A percentile compares a stretch with the other conserved stretches of the same genome.
phyloP scores from a whole-genome alignment of 164 flowering plant genomes.

The Euptelea pleiosperma region DNA sequence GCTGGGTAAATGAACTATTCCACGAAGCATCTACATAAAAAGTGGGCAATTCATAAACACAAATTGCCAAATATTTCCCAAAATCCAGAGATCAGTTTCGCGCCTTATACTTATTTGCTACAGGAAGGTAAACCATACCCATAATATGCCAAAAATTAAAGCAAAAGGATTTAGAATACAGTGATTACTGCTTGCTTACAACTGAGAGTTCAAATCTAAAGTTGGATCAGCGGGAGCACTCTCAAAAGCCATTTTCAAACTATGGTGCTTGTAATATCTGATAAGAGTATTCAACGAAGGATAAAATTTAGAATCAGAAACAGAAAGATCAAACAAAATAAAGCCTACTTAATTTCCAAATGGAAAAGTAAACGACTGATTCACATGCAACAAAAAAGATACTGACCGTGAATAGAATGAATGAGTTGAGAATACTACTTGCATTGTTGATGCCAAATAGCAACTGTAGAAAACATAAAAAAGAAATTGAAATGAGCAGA shows the following conservation, averaged over 20 bases:
- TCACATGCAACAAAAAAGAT: not conserved
- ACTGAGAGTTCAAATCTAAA: constrained; percentile 82
- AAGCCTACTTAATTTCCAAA: not conserved
- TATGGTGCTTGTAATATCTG: constrained; percentile 64
- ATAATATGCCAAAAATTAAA: constrained; percentile 1
- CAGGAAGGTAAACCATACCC: too few relatives aligned
- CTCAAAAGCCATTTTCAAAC: constrained; percentile 68
- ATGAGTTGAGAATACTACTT: constrained; percentile 75
- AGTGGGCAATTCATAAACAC: too few relatives aligned
- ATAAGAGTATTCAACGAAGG: constrained; percentile 3
- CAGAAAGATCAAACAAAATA: not conserved
- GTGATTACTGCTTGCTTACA: constrained; percentile 55
- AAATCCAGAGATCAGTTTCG: too few relatives aligned
- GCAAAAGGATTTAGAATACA: not conserved
- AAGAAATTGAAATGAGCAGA: constrained; percentile 1
- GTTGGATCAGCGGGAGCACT: constrained; percentile 96
- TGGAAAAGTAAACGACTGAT: not conserved
- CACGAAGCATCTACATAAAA: too few relatives aligned
- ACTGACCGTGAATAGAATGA: constrained; percentile 70
- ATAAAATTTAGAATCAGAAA: constrained; percentile 10
- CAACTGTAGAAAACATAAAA: constrained; percentile 52
- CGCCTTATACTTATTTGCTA: too few relatives aligned
- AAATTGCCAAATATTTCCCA: too few relatives aligned
- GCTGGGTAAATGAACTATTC: too few relatives aligned
- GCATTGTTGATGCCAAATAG: constrained; percentile 94